These are phyloP conservation scores for Ilyonectria sp. DNA, from an alignment of 2,329 filamentous ascomycete genomes.

Conservation along the genomic window DNA sequence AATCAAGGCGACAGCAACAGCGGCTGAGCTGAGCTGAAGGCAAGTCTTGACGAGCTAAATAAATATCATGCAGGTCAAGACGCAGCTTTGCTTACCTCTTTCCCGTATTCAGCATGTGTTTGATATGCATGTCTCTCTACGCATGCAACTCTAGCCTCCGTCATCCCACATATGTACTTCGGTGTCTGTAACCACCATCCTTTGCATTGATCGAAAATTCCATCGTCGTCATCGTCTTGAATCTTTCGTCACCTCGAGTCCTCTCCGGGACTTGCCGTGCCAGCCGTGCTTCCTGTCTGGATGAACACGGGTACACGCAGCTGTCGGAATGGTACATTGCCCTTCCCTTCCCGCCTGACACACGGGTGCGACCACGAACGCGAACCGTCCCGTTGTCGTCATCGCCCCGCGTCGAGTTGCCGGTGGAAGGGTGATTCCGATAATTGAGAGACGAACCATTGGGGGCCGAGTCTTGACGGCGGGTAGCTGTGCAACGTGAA, in stretches of 20 bases:
- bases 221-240: background rate
- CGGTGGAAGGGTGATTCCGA: background rate
- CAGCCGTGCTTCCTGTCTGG: background rate
- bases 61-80: constrained; percentile 19
- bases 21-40: constrained; percentile 1
- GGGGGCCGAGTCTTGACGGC: constrained; percentile 1
- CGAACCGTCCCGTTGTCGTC: constrained; percentile 6
- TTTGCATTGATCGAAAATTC: background rate
- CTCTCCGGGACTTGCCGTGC: background rate
- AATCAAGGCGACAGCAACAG: background rate
- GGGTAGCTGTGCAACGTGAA: background rate
- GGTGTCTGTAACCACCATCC: no score
- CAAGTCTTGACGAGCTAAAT: constrained; percentile 17
- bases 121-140: background rate
- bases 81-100: constrained; percentile 1
- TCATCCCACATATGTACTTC: background rate
- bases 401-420: background rate
- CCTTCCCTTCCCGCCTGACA: background rate
- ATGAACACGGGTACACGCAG: background rate
- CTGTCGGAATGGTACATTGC: background rate
- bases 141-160: background rate
- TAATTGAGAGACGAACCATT: background rate
- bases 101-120: constrained; percentile 12
- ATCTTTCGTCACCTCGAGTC: background rate
- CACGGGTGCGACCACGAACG: constrained; percentile 1